These are phyloP conservation scores for Solanum stenotomum DNA, from an alignment of 257 asterid species.

Conservation along the genomic window DNA sequence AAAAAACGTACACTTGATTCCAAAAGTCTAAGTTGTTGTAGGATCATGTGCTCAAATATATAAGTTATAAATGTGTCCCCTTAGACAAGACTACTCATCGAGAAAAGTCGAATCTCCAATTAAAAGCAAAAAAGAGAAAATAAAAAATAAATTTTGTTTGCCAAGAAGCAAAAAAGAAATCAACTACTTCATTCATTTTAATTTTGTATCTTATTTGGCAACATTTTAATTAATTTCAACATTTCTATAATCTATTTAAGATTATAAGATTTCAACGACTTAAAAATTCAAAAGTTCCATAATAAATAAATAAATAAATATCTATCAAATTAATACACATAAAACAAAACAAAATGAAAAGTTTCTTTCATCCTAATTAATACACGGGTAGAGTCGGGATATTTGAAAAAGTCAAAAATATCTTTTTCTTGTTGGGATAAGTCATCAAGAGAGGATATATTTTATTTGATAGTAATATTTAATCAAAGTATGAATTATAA, in stretches of 20 bases:
- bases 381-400: neutral
- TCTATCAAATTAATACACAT: neutral
- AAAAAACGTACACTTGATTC: neutral
- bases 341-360: neutral
- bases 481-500: neutral
- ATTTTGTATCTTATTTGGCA: neutral
- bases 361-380: neutral
- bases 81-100: neutral
- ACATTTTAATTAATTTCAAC: neutral
- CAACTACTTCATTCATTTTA: neutral
- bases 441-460: neutral
- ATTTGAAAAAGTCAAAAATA: neutral
- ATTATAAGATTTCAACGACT: neutral
- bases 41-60: neutral
- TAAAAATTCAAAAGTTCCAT: neutral
- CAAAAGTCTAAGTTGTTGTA: neutral
- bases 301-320: neutral
- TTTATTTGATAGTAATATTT: neutral
- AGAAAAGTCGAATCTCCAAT: neutral
- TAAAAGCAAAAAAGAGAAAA: neutral
- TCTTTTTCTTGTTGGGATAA: neutral
- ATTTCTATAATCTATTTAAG: neutral
- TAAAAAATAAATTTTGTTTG: neutral
- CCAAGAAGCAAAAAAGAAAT: neutral
- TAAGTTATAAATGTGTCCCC: neutral